Conservation (phyloP, 257 asterid genomes). For the Solanum chiquidenum region DNA sequence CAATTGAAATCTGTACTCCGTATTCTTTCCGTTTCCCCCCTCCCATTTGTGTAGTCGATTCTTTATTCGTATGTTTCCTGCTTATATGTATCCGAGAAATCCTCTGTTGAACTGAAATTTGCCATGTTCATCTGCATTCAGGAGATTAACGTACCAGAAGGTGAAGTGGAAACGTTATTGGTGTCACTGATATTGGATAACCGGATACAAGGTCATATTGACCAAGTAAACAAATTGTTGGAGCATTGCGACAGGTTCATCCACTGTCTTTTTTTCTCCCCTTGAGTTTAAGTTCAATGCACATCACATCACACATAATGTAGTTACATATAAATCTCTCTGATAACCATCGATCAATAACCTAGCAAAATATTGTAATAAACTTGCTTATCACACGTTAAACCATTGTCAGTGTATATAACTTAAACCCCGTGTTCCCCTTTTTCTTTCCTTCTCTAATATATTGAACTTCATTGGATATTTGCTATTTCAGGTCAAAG, state of each 20-base stretch:
- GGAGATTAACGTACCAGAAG: slow-evolving; percentile 97
- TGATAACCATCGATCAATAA: neutral
- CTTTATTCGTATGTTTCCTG: neutral
- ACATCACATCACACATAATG: neutral
- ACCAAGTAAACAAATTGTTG: slow-evolving; percentile 77
- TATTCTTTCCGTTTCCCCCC: neutral
- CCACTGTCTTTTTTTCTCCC: neutral
- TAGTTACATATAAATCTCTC: neutral
- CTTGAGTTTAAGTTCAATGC: neutral
- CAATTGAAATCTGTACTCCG: neutral
- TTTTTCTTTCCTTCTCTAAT: neutral
- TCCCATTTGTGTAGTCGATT: neutral
- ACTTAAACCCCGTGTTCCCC: neutral
- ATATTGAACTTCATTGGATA: neutral
- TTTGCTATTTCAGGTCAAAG: slow-evolving; percentile 48
- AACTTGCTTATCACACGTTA: neutral
- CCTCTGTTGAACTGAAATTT: neutral
- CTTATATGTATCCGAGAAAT: neutral
- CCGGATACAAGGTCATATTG: slow-evolving; percentile 86
- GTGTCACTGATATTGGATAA: slow-evolving; percentile 88
- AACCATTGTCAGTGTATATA: neutral
- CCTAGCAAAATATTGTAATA: neutral
- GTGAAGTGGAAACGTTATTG: slow-evolving; percentile 79
- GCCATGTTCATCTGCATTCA: slow-evolving; percentile 7
- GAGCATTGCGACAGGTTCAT: slow-evolving; percentile 86